phyloP scores from a whole-genome alignment of 2,329 filamentous ascomycete species.

The Diaporthe sp. region DNA sequence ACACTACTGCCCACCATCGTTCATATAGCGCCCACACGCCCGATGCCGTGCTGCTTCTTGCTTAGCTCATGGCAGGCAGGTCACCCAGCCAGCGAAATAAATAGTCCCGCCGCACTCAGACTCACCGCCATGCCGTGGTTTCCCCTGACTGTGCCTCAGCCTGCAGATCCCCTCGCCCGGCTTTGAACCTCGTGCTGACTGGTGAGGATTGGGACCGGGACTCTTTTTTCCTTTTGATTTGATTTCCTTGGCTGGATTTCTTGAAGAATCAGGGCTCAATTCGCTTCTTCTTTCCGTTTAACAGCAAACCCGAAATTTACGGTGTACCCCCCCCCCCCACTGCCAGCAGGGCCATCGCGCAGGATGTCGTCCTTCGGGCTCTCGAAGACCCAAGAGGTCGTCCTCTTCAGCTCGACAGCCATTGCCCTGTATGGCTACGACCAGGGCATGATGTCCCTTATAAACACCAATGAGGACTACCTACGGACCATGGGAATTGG shows the following conservation, averaged over 20 bases:
- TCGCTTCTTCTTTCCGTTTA: not conserved
- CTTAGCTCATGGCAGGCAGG: not conserved
- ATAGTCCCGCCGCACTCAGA: not conserved
- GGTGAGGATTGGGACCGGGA: not conserved
- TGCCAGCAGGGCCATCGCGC: not conserved
- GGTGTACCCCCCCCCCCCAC: not conserved
- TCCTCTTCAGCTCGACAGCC: constrained; percentile 50
- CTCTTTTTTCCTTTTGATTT: not conserved
- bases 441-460: constrained; percentile 49
- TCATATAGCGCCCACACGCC: not conserved
- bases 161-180: not conserved
- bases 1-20: constrained; percentile 20
- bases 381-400: constrained; percentile 48
- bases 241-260: not conserved
- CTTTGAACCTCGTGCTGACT: not conserved
- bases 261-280: not conserved
- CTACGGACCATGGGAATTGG: constrained; percentile 66
- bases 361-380: constrained; percentile 35
- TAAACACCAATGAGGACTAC: constrained; percentile 55
- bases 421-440: constrained; percentile 50
- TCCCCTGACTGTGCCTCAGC: not conserved
- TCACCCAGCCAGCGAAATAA: not conserved
- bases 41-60: not conserved
- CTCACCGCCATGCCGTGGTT: not conserved
- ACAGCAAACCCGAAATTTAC: not conserved